A percentile compares a stretch with the other conserved stretches of the same genome.
Conservation (phyloP, 1,139 yeast species). For the Zygosaccharomyces sapae region DNA sequence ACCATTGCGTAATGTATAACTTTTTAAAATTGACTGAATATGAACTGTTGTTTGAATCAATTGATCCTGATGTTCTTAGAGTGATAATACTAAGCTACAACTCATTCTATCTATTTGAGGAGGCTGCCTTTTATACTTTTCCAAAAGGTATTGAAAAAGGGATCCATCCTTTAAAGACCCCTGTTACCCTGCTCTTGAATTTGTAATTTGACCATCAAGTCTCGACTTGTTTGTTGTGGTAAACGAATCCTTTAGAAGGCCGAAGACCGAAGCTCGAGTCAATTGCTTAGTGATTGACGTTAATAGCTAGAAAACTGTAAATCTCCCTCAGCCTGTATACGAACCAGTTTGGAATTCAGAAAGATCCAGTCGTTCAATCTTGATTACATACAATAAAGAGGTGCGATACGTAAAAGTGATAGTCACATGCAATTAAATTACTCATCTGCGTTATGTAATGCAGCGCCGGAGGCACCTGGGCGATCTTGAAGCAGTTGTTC, state of each 20-base stretch:
- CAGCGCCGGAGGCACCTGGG: constrained; percentile 12
- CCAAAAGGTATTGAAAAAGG: not conserved
- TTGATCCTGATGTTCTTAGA: not conserved
- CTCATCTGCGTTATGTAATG: constrained; percentile 6
- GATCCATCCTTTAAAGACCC: not conserved
- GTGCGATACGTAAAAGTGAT: not conserved
- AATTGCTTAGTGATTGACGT: not conserved
- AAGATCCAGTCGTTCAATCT: not conserved
- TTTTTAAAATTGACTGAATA: constrained; percentile 19
- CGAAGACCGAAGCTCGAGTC: not conserved
- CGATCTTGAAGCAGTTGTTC: constrained; percentile 7
- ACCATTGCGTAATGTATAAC: constrained; percentile 44
- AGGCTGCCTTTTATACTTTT: constrained; percentile 17
- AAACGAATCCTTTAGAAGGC: not conserved
- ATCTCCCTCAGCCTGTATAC: too few species aligned
- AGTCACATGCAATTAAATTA: not conserved
- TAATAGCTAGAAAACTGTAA: too few species aligned
- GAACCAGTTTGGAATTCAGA: not conserved
- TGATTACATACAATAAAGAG: not conserved
- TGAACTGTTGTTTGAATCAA: not conserved
- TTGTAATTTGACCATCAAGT: constrained; percentile 5
- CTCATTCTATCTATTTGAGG: not conserved
- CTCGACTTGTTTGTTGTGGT: not conserved
- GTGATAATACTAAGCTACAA: not conserved
- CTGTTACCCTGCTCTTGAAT: constrained; percentile 1